Evolutionary conservation across 2,329 filamentous ascomycete species (phyloP).

Genomic region (Leptoxyphium fumago): DNA sequence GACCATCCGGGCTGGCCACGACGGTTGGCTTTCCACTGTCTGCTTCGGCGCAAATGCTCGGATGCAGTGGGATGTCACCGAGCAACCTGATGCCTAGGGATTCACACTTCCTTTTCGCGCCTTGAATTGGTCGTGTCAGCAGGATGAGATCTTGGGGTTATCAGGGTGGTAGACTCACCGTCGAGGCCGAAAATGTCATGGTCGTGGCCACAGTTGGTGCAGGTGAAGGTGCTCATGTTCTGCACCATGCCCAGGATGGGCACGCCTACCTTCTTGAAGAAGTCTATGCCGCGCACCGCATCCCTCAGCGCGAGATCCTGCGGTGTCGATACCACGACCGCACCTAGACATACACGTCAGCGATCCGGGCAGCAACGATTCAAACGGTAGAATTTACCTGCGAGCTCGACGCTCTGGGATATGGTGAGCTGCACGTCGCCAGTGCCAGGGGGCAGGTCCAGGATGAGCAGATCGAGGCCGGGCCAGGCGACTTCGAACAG

Average conservation of each 20-base stretch:
- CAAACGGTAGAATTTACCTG: constrained; percentile 39
- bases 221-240: constrained; percentile 79
- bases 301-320: constrained; percentile 88
- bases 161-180: constrained; percentile 13
- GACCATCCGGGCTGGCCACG: constrained; percentile 65
- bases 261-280: constrained; percentile 77
- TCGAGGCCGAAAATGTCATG: constrained; percentile 24
- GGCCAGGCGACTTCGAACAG: constrained; percentile 94
- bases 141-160: constrained; percentile 52
- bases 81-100: constrained; percentile 65
- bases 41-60: constrained; percentile 72
- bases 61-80: constrained; percentile 78
- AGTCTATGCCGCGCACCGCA: constrained; percentile 77
- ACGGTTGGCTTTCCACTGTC: constrained; percentile 81
- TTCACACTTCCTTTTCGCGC: constrained; percentile 53
- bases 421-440: constrained; percentile 96
- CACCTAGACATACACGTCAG: constrained; percentile 33
- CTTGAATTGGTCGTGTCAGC: constrained; percentile 44
- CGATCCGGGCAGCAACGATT: background rate
- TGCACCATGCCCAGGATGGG: constrained; percentile 76
- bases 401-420: constrained; percentile 80
- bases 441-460: constrained; percentile 87
- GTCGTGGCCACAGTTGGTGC: constrained; percentile 40
- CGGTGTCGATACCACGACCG: constrained; percentile 81
- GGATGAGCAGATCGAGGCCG: constrained; percentile 69